Base-by-base conservation (phyloP, 106 monocot species). In the Platanthera zijinensis region DNA sequence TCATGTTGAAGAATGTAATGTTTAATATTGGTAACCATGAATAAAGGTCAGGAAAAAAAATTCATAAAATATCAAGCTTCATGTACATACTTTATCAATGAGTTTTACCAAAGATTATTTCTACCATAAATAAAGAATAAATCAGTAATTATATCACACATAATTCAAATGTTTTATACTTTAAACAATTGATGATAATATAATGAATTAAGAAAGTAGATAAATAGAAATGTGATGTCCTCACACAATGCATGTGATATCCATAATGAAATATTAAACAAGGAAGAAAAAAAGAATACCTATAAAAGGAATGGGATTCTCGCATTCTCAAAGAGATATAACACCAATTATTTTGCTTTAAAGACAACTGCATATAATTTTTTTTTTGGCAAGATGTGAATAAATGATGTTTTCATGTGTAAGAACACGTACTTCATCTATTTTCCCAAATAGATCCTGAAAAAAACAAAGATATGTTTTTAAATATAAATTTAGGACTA, bases 401-500 rank as follows among this genome's bases (percentile, higher is more conserved):
- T 93, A 96, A 90, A 96, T 90, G 17, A 93, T 93, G 49, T 93
- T 93, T 78, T 93, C 96, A 84, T 93, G 93, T 51, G 92, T 93
- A 0, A 93, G 96, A 79, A 96, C 90, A 46, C 90, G 96, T 52
- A 90, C 76, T 79, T 96, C 96, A 77, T 96, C 93, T 50, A 77
- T 66, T 93, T 69, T 14, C 96, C 96, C 64, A 93, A 96, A 96
- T 49, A 93, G 93, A 77, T 93, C 96, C 96, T 96, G n/a, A 54
- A 75, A 81, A 48, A 62, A 52, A 72, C 63, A 72, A 52, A 68
- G 32, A 12, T 30, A 67, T 59, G 19, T 19, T 18, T 59, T n/a
- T n/a, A 59, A 59, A 59, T 59, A 5, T 59, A 59, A 59, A 59
- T n/a, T n/a, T n/a, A n/a, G n/a, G n/a, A n/a, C n/a, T n/a, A n/a